These are phyloP conservation scores for Lippia alba DNA, from an alignment of 305 asterid species.

Conservation along the genomic window DNA sequence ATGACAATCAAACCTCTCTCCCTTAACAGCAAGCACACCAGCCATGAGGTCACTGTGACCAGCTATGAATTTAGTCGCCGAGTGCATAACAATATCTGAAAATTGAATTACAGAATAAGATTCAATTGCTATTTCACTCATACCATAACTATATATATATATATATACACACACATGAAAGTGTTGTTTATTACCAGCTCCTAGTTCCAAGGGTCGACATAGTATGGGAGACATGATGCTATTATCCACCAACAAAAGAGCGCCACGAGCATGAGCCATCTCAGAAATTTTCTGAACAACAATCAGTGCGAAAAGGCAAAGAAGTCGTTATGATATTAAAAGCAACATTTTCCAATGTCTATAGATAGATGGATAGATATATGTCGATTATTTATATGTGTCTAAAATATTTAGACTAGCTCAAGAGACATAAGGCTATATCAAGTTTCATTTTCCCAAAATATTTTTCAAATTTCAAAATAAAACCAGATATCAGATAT, in stretches of 20 bases:
- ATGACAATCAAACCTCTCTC: slow-evolving; percentile 60
- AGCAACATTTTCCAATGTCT: background rate
- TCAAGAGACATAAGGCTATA: too few relatives aligned
- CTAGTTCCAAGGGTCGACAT: slow-evolving; percentile 81
- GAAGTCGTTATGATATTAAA: slow-evolving; percentile 9
- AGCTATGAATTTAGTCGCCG: slow-evolving; percentile 86
- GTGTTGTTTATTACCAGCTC: slow-evolving; percentile 64
- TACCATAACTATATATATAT: background rate
- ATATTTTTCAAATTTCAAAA: too few relatives aligned
- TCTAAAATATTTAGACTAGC: background rate
- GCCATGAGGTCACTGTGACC: slow-evolving; percentile 95
- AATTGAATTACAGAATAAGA: slow-evolving; percentile 32
- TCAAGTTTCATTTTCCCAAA: too few relatives aligned
- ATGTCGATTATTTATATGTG: background rate
- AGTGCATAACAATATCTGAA: slow-evolving; percentile 90
- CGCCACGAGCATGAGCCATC: slow-evolving; percentile 83
- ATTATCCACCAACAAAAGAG: slow-evolving; percentile 87
- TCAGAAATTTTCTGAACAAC: slow-evolving; percentile 73
- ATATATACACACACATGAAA: background rate
- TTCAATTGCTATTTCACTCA: slow-evolving; percentile 14
- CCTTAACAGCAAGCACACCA: slow-evolving; percentile 78
- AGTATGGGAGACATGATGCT: slow-evolving; percentile 93
- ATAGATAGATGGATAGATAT: background rate
- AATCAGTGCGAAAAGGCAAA: slow-evolving; percentile 26
- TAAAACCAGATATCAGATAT: too few relatives aligned